Evolutionary conservation across 2,329 filamentous ascomycete species (phyloP), one percentile per base, ranked within the genome.

Genomic region (Epichloe elymi): DNA sequence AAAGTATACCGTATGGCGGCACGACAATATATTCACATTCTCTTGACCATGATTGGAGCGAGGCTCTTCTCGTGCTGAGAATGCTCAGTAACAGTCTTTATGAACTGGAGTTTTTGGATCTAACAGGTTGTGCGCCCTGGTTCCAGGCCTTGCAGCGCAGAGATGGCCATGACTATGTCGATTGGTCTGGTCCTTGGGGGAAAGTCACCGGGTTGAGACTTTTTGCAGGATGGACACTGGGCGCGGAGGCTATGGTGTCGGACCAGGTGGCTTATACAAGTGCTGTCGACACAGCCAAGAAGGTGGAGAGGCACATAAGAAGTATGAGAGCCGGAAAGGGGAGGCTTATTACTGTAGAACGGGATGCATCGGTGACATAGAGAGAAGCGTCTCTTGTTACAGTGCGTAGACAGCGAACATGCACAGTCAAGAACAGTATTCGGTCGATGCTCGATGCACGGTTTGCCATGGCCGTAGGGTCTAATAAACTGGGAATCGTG

Each of bases 91-190:
- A 68, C 54, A 66, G 64, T 19, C 65, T 81, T 7, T 83, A 83
- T 58, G 64, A 74, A 17, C 69, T 84, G 2, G 78, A 82, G 60
- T 79, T 77, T 48, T 67, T 84, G 7, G 79, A 83, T 58, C 63
- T 84, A 39, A 80, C 76, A 0, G 80, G 80, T 1, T 83, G 80
- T 55, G 65, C 63, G 0, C 61, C 70, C 15, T 84, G 80, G 80
- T 69, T 71, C 52, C 65, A 66, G 46, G 76, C 75, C 10, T 63
- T 81, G 48, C 69, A 66, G 55, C 50, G 61, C 14, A 56, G 60
- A 43, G 70, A 67, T 0, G 70, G 71, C 33, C 68, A 71, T 38
- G 73, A 76, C 50, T 67, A 61, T 38, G 66, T 80, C 10, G 77
- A 81, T 57, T 81, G 78, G 78, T 66, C 64, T 0, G 68, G 67